Base-by-base conservation (phyloP, 1,284 basidiomycete species). In the Apiotrichum siamense region DNA sequence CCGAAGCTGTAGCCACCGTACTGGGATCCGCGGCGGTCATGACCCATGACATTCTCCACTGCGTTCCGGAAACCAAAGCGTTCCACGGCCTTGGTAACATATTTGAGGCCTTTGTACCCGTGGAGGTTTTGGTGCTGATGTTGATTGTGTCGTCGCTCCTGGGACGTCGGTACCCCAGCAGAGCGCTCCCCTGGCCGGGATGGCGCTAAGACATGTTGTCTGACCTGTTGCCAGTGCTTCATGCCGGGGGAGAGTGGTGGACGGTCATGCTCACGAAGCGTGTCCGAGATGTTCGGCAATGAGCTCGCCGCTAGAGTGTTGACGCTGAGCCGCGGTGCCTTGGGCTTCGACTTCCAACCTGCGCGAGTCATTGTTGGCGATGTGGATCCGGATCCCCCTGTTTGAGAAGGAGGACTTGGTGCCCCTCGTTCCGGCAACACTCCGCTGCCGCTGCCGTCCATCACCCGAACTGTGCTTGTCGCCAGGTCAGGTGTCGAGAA, bases 221-320 rank as follows among this genome's bases (percentile, higher is more conserved):
- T 61, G 40, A 72, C 68, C 39, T 70, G 67, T 35, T 69, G 61
- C 70, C 70, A 72, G 48, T 70, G 70, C 44, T 60, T 60, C 47
- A 68, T 53, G 23, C 65, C 61, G 3, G 70, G 70, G 0, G 65
- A 67, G 24, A 63, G 47, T n/a, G 57, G 47, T 47, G 61, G 62
- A 2, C 54, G 60, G 0, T 63, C 21, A 4, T 26, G 27, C 24
- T 32, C 15, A 5, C 35, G 44, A 10, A 13, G 17, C 2, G 32
- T 10, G n/a, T 23, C 24, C n/a, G 12, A 15, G n/a, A 33, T 2
- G 39, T 21, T 43, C 3, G 41, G 41, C n/a, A 29, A 7, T 3
- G 41, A 21, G 9, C 7, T 32, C n/a, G 15, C 18, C 7, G 27
- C 25, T 4, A 15, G 23, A 4, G 38, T 48, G 29, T 35, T 42